Base-by-base conservation (phyloP, 78 protist genomes). In the Monocercomonoides exilis region DNA sequence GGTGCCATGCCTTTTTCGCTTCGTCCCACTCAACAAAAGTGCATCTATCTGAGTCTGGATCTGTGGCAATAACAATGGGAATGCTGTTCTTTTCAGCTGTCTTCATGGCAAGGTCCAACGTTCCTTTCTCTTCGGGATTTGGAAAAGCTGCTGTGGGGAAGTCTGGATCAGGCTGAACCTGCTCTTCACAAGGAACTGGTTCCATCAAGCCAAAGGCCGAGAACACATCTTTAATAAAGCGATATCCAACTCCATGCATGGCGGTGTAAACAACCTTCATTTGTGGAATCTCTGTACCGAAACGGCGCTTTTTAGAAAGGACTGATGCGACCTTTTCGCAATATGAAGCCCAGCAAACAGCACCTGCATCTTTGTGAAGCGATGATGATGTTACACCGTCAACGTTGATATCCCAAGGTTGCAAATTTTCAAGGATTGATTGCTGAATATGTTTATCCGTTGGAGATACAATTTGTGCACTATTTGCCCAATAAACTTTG, bases 21-120 rank as follows among this genome's bases (percentile, higher is more conserved):
- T 86, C 86, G 46, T 43, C 45, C 44, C 21, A 21, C 88, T 97
- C 99, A 36, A 97, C 98, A 3, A 96, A 94, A 0, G 98, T 98
- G 43, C 96, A 85, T 21, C 99, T 85, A 87, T 98, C 99, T 0
- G 98, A 97, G 79, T 98, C 99, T n/a, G 99, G 99, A 80, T 98
- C 99, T 86, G 95, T 97, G 35, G 99, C 99, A 45, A 98, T 79
- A 80, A 98, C 93, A 3, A 96, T 35, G 2, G 80, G 3, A 21
- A 91, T 6, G 33, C 82, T 88, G 81, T 11, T n/a, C 0, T 2
- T 43, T 1, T 94, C 94, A 0, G 99, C 99, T 0, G 79, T 54
- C 35, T 86, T 77, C 35, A 93, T 93, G 35, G 98, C 92, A 1
- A 80, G 44, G 1, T 34, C 1, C 46, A 87, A 33, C 34, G 87